A percentile compares a stretch with the other conserved stretches of the same genome.
Evolutionary conservation across 768 basidiomycete species (phyloP).

Genomic region (Pleurotus tuoliensis): DNA sequence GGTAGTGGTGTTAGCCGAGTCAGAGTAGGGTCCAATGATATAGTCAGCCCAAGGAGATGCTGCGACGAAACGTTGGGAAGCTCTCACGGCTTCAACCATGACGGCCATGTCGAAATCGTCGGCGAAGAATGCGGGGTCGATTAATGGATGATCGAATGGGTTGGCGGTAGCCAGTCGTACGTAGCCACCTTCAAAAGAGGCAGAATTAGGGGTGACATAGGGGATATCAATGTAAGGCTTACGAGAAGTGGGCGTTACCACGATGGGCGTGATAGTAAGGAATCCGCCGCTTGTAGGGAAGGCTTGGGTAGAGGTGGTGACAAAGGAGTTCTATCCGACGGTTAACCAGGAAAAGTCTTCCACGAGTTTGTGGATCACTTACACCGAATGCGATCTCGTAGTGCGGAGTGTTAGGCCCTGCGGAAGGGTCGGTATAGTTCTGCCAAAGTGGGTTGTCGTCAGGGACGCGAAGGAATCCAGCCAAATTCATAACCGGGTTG

Average conservation of each 20-base stretch:
- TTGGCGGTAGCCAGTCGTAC: conserved; percentile 35
- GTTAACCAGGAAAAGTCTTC: background rate
- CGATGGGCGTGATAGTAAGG: conserved; percentile 22
- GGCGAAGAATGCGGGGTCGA: conserved; percentile 45
- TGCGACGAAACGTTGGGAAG: conserved; percentile 18
- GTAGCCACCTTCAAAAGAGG: conserved; percentile 25
- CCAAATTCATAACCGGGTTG: conserved; percentile 9
- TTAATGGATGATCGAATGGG: conserved; percentile 43
- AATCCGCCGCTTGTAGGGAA: conserved; percentile 25
- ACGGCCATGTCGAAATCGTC: conserved; percentile 26
- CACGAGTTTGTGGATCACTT: background rate
- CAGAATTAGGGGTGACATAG: too few relatives aligned
- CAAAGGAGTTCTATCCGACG: conserved; percentile 12
- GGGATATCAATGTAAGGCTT: background rate
- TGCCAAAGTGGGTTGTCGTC: conserved; percentile 13
- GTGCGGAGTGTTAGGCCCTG: conserved; percentile 19
- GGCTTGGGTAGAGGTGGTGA: background rate
- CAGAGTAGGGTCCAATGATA: conserved; percentile 16
- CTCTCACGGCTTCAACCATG: conserved; percentile 20
- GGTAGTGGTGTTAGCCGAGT: conserved; percentile 17
- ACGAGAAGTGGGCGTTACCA: conserved; percentile 10
- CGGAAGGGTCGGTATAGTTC: conserved; percentile 17
- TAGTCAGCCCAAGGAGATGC: conserved; percentile 25
- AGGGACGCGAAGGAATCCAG: conserved; percentile 16
- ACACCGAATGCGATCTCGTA: conserved; percentile 18